Evolutionary conservation across 106 monocot species (phyloP).

Genomic region (Triglochin maritima): DNA sequence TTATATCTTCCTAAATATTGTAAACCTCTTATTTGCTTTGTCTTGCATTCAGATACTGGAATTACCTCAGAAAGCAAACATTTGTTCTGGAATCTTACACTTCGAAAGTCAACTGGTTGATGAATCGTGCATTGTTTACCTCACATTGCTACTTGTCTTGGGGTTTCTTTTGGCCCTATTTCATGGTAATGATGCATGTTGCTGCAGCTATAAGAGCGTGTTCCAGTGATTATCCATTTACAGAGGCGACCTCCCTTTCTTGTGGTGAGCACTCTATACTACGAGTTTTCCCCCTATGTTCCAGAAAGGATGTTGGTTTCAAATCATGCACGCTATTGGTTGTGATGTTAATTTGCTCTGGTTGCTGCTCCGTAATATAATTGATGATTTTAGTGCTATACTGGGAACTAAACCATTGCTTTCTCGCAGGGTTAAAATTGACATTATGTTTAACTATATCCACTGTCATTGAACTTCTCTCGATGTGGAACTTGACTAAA

Average conservation of each 20-base stretch:
- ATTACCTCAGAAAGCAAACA: conserved; percentile 97
- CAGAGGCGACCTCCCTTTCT: conserved; percentile 35
- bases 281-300: background rate
- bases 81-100: conserved; percentile 96
- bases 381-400: too few species aligned
- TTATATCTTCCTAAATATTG: background rate
- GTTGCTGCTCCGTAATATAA: too few species aligned
- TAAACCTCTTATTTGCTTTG: background rate
- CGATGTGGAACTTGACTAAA: conserved; percentile 99
- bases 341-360: background rate
- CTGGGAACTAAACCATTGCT: background rate
- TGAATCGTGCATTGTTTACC: conserved; percentile 95
- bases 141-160: conserved; percentile 88
- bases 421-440: conserved; percentile 45
- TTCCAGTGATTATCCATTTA: conserved; percentile 34
- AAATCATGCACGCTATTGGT: background rate
- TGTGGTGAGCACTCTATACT: conserved; percentile 32
- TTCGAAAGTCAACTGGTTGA: conserved; percentile 81
- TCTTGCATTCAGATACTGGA: conserved; percentile 73
- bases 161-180: conserved; percentile 78
- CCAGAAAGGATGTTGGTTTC: background rate
- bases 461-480: conserved; percentile 76
- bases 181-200: conserved; percentile 75
- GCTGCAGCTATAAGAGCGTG: conserved; percentile 49
- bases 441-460: conserved; percentile 43